Base-by-base conservation (phyloP, 768 basidiomycete species). In the Fistulinella prunicolor region DNA sequence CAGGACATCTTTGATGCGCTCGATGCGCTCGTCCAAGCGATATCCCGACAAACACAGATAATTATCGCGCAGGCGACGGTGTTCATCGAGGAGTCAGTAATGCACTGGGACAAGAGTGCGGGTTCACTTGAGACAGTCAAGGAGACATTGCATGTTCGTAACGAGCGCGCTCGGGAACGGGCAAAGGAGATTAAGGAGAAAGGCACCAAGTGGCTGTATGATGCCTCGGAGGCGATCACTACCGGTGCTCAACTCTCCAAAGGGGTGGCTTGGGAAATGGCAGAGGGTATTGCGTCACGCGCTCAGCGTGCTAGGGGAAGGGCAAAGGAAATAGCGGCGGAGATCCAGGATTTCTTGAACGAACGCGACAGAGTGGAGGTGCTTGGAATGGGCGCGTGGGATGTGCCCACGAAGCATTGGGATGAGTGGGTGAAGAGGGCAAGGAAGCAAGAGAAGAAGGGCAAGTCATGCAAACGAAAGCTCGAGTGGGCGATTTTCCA, bases 1-100 rank as follows among this genome's bases (percentile, higher is more conserved):
- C 70, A 74, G 19, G 83, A 84, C 53, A 68, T 85, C 17, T 61
- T 79, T 28, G 77, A 78, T 21, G 81, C 80, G 4, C 70, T 86
- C 24, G 83, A 86, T 53, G 79, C 74, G 1, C 72, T 86, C 29
- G 66, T 76, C 50, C 67, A 64, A 26, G 75, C 74, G 36, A 75
- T 85, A 44, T 73, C 72, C 10, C 70, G 68, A 42, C 81, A 83
- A 50, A 65, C 63, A 9, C 60, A 60, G 30, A 50, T 56, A 3
- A 38, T 67, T 10, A 43, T 65, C 19, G 30, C 42, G 4, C 57
- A 65, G 21, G 77, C 76, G 12, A 64, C 73, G 29, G 55, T 56
- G 20, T 64, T 78, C 43, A 64, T 82, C 34, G 66, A 72, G 40
- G 71, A 76, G 36, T 78, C 78, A 16, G 73, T 73, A 22, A 35